Conservation (phyloP, 306 rosid genomes). For the Hippophae rhamnoides region DNA sequence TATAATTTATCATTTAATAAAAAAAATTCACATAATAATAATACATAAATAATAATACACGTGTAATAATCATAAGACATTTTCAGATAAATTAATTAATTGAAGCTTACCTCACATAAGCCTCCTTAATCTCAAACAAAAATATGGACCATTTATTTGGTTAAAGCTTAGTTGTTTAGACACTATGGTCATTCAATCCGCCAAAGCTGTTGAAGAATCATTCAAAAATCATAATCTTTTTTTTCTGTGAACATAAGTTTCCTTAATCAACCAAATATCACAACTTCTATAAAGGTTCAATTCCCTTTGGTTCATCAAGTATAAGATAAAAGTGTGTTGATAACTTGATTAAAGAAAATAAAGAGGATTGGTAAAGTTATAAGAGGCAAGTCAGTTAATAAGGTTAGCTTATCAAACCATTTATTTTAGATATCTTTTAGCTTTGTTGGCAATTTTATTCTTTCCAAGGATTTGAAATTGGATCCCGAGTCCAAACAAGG, state of each 20-base stretch:
- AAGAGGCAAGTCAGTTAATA: slow-evolving; percentile 2
- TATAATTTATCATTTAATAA: no score
- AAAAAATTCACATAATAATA: no score
- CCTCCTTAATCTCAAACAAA: slow-evolving; percentile 17
- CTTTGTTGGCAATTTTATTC: slow-evolving; percentile 37
- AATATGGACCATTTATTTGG: slow-evolving; percentile 33
- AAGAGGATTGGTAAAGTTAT: slow-evolving; percentile 14
- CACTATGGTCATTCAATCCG: slow-evolving; percentile 38
- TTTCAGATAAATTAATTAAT: no score
- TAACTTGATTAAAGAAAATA: slow-evolving; percentile 29
- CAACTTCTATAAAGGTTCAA: slow-evolving; percentile 35
- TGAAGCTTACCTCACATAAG: slow-evolving; percentile 26
- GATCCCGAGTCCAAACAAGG: slow-evolving; percentile 26
- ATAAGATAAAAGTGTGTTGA: slow-evolving; percentile 29
- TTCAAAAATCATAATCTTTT: slow-evolving; percentile 40
- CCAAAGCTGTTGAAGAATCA: slow-evolving; percentile 24
- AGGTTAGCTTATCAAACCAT: slow-evolving; percentile 31
- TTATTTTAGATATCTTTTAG: slow-evolving; percentile 36
- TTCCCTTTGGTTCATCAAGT: slow-evolving; percentile 33
- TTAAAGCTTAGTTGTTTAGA: slow-evolving; percentile 33
- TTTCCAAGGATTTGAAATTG: slow-evolving; percentile 29
- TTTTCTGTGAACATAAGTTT: slow-evolving; percentile 29
- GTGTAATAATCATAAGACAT: no score
- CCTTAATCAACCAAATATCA: slow-evolving; percentile 18
- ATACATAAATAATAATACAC: no score